Percentiles rank a stretch among this genome's conserved stretches.
Conservation (phyloP, 2,329 filamentous ascomycete genomes). For the Penicillium griseofulvum region DNA sequence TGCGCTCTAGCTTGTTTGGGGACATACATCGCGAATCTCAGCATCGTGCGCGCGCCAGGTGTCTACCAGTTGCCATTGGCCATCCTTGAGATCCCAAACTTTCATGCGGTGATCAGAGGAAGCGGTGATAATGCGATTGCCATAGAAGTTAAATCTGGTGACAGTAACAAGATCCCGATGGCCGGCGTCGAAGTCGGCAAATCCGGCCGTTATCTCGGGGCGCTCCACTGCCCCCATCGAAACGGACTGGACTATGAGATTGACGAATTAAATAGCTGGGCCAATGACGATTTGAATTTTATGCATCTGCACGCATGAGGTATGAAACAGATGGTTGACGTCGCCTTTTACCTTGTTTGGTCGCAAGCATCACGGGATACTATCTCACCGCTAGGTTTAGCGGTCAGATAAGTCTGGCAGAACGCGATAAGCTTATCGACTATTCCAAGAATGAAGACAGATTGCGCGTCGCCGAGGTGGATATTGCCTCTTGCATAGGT, state of each 20-base stretch:
- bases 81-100: slow-evolving; percentile 77
- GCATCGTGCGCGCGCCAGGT: slow-evolving; percentile 88
- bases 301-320: slow-evolving; percentile 18
- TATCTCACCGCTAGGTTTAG: slow-evolving; percentile 20
- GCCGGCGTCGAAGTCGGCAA: slow-evolving; percentile 46
- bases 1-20: slow-evolving; percentile 18
- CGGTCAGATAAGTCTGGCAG: slow-evolving; percentile 27
- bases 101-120: slow-evolving; percentile 91
- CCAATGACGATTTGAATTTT: slow-evolving; percentile 19
- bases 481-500: background rate
- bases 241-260: slow-evolving; percentile 3
- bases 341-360: slow-evolving; percentile 20
- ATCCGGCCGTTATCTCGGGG: slow-evolving; percentile 36
- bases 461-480: slow-evolving; percentile 24
- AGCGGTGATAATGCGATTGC: slow-evolving; percentile 84
- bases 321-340: slow-evolving; percentile 22
- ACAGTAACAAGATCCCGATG: slow-evolving; percentile 70
- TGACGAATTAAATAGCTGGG: slow-evolving; percentile 8
- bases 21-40: slow-evolving; percentile 77
- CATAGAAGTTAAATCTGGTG: slow-evolving; percentile 87
- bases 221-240: slow-evolving; percentile 25
- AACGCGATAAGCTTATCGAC: slow-evolving; percentile 20
- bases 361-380: slow-evolving; percentile 17
- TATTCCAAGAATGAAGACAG: slow-evolving; percentile 28
- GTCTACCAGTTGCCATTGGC: slow-evolving; percentile 76